Evolutionary conservation across 2,329 filamentous ascomycete species (phyloP).

Genomic region (Tolypocladium ophioglossoides): DNA sequence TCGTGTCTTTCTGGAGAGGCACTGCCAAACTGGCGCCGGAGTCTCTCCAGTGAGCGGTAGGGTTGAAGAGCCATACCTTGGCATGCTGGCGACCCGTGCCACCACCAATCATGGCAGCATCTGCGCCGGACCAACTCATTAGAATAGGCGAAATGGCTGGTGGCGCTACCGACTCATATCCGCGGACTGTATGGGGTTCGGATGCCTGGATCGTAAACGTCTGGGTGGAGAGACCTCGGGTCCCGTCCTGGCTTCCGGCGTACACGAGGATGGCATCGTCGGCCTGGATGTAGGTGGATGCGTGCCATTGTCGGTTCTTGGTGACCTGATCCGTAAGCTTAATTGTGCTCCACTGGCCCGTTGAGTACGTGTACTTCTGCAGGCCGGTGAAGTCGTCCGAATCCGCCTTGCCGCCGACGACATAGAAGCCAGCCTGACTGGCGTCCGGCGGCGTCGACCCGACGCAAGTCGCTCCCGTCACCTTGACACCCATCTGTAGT

Average conservation of each 20-base stretch:
- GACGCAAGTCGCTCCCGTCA: slow-evolving; percentile 70
- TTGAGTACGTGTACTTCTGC: slow-evolving; percentile 53
- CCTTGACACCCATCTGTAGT: slow-evolving; percentile 54
- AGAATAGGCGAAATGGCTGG: slow-evolving; percentile 61
- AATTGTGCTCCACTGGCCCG: slow-evolving; percentile 41
- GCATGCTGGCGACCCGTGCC: slow-evolving; percentile 37
- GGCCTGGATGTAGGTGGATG: slow-evolving; percentile 61
- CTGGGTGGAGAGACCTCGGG: slow-evolving; percentile 49
- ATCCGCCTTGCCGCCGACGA: slow-evolving; percentile 62
- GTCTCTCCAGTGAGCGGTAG: slow-evolving; percentile 51
- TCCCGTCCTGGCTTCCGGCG: slow-evolving; percentile 58
- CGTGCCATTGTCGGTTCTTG: slow-evolving; percentile 64
- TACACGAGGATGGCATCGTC: slow-evolving; percentile 70
- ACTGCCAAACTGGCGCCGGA: slow-evolving; percentile 53
- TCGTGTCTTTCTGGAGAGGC: slow-evolving; percentile 43
- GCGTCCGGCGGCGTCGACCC: slow-evolving; percentile 51
- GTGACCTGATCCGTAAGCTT: slow-evolving; percentile 37
- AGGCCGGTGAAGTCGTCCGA: slow-evolving; percentile 58
- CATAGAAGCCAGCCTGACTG: slow-evolving; percentile 55
- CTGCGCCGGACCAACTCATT: slow-evolving; percentile 59
- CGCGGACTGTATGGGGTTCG: slow-evolving; percentile 51
- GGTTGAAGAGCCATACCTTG: slow-evolving; percentile 62
- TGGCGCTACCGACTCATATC: slow-evolving; percentile 48
- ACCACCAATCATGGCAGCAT: slow-evolving; percentile 68
- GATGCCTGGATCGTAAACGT: slow-evolving; percentile 64